Evolutionary conservation across 768 basidiomycete genomes (phyloP).

Genomic region (Hysterangium stoloniferum): DNA sequence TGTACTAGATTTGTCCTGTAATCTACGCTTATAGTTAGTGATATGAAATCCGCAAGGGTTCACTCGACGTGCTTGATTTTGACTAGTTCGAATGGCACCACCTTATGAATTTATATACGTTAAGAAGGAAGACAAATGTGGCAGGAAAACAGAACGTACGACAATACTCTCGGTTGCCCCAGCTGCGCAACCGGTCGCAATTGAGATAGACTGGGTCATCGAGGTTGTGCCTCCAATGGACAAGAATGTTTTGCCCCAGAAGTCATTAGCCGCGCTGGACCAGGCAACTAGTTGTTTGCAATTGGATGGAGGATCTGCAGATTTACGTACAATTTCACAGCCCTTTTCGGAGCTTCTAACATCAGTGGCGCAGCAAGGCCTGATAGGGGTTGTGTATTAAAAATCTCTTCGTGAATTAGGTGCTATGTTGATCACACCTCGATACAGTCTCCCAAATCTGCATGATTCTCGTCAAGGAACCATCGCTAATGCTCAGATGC

Average conservation of each 20-base stretch:
- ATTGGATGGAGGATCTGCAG: constrained; percentile 6
- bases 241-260: constrained; percentile 85
- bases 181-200: constrained; percentile 86
- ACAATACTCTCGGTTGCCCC: constrained; percentile 95
- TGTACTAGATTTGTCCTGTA: constrained; percentile 89
- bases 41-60: constrained; percentile 8
- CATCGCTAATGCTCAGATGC: constrained; percentile 5
- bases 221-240: constrained; percentile 56
- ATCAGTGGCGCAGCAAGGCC: constrained; percentile 93
- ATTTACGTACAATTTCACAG: constrained; percentile 77
- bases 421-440: constrained; percentile 42
- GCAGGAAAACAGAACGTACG: constrained; percentile 21
- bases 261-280: constrained; percentile 77
- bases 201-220: constrained; percentile 85
- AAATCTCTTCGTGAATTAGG: background rate
- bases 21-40: constrained; percentile 29
- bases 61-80: constrained; percentile 62
- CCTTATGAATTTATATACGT: constrained; percentile 19
- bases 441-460: constrained; percentile 78
- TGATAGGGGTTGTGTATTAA: constrained; percentile 19
- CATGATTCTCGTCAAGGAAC: background rate
- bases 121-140: background rate
- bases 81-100: constrained; percentile 94
- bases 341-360: constrained; percentile 96
- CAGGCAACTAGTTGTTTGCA: constrained; percentile 1